These are phyloP conservation scores for Alternaria tenuissima DNA, from an alignment of 2,329 filamentous ascomycete species.

Conservation along the genomic window DNA sequence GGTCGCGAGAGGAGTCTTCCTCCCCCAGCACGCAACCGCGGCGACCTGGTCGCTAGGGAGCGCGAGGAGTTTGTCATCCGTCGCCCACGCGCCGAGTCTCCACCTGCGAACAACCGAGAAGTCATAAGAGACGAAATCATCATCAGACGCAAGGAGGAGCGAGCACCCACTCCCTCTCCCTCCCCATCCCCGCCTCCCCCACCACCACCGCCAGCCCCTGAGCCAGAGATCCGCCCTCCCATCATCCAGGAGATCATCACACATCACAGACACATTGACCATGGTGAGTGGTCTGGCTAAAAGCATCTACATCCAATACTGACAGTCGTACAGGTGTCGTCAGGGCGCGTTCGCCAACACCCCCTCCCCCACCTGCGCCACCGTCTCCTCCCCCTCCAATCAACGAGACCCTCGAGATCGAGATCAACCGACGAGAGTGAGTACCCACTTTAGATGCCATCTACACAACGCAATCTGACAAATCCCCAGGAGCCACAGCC, in stretches of 20 bases:
- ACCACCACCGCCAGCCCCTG: slow-evolving; percentile 61
- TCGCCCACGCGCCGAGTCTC: slow-evolving; percentile 49
- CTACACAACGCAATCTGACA: slow-evolving; percentile 12
- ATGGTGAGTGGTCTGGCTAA: slow-evolving; percentile 66
- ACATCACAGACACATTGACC: slow-evolving; percentile 85
- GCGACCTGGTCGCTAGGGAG: slow-evolving; percentile 51
- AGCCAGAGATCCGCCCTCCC: slow-evolving; percentile 75
- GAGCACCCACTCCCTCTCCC: slow-evolving; percentile 64
- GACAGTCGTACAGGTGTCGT: slow-evolving; percentile 51
- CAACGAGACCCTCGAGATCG: slow-evolving; percentile 65
- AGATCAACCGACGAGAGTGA: slow-evolving; percentile 62
- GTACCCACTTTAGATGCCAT: slow-evolving; percentile 18
- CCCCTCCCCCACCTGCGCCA: slow-evolving; percentile 57
- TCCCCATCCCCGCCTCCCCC: slow-evolving; percentile 56
- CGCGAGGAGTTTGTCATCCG: slow-evolving; percentile 53
- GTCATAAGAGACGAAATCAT: slow-evolving; percentile 53
- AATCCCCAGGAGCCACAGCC: slow-evolving; percentile 41
- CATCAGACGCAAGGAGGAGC: slow-evolving; percentile 56
- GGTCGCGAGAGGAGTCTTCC: slow-evolving; percentile 49
- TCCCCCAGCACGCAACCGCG: slow-evolving; percentile 44
- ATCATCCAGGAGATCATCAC: slow-evolving; percentile 91
- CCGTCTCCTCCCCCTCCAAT: slow-evolving; percentile 57
- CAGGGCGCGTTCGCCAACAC: slow-evolving; percentile 57
- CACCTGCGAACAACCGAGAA: slow-evolving; percentile 46
- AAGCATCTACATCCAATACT: neutral